These are phyloP conservation scores for Xylariaceae sp. DNA, from an alignment of 2,329 filamentous ascomycete genomes.

Conservation along the genomic window DNA sequence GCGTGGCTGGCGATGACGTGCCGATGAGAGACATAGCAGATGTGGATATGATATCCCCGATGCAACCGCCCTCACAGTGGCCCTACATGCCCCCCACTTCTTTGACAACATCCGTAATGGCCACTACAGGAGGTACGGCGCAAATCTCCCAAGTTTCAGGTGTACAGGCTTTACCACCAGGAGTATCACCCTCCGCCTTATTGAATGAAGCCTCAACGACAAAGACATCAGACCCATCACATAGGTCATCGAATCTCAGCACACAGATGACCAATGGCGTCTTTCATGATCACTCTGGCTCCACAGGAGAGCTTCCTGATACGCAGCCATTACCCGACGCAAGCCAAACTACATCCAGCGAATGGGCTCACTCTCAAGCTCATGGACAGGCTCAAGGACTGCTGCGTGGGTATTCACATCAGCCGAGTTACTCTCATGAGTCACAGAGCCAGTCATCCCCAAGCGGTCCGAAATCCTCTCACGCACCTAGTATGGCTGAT, in stretches of 20 bases:
- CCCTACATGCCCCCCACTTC: conserved; percentile 26
- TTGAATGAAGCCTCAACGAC: conserved; percentile 90
- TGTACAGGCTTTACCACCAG: conserved; percentile 53
- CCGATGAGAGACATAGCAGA: conserved; percentile 56
- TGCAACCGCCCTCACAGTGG: conserved; percentile 46
- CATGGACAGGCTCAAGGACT: conserved; percentile 52
- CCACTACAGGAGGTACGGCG: conserved; percentile 42
- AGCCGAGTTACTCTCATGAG: conserved; percentile 28
- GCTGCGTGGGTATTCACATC: conserved; percentile 33
- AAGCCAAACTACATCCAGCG: conserved; percentile 46
- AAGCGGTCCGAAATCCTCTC: conserved; percentile 30
- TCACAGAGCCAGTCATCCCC: conserved; percentile 30
- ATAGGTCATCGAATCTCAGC: conserved; percentile 59
- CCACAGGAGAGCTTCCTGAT: conserved; percentile 44
- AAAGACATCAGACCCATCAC: conserved; percentile 75
- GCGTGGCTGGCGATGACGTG: conserved; percentile 50
- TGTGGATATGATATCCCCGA: conserved; percentile 37
- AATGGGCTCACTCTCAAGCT: conserved; percentile 58
- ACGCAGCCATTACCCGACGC: conserved; percentile 38
- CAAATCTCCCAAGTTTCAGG: conserved; percentile 63
- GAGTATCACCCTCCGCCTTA: conserved; percentile 53
- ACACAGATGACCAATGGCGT: conserved; percentile 70
- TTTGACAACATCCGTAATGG: conserved; percentile 33
- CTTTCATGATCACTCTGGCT: conserved; percentile 40
- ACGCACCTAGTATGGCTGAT: conserved; percentile 32